Conservation (phyloP, 2,329 filamentous ascomycete species). For the Xylariaceae sp. region DNA sequence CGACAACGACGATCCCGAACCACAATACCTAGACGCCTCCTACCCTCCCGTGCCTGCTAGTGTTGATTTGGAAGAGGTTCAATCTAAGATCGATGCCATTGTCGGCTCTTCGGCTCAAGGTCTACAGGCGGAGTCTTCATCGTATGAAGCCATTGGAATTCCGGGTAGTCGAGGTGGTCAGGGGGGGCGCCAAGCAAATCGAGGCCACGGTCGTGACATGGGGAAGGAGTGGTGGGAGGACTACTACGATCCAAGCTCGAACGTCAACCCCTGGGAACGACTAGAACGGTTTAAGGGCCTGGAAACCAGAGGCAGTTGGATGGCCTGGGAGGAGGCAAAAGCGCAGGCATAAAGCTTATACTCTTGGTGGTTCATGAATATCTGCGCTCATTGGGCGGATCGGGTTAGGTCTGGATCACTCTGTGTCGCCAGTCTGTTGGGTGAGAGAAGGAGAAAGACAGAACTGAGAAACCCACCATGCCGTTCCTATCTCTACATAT, state of each 20-base stretch:
- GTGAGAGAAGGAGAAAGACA: not conserved
- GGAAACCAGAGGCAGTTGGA: conserved; percentile 49
- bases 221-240: conserved; percentile 62
- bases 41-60: conserved; percentile 33
- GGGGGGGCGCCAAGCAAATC: conserved; percentile 20
- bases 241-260: conserved; percentile 70
- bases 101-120: conserved; percentile 18
- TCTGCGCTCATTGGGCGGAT: not conserved
- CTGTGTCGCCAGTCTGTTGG: not conserved
- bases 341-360: not conserved
- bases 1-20: conserved; percentile 22
- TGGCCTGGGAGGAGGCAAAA: conserved; percentile 39
- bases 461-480: not conserved
- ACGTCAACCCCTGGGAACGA: conserved; percentile 72
- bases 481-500: conserved; percentile 2
- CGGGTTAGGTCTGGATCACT: not conserved
- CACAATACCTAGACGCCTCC: conserved; percentile 39
- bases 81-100: conserved; percentile 35
- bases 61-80: conserved; percentile 18
- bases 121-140: conserved; percentile 5
- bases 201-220: conserved; percentile 38
- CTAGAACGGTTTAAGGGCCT: conserved; percentile 54
- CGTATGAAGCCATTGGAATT: conserved; percentile 1
- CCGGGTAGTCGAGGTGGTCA: conserved; percentile 15
- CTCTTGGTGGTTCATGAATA: not conserved